Conservation (phyloP, 2,329 filamentous ascomycete species). For the Cadophora gregata region DNA sequence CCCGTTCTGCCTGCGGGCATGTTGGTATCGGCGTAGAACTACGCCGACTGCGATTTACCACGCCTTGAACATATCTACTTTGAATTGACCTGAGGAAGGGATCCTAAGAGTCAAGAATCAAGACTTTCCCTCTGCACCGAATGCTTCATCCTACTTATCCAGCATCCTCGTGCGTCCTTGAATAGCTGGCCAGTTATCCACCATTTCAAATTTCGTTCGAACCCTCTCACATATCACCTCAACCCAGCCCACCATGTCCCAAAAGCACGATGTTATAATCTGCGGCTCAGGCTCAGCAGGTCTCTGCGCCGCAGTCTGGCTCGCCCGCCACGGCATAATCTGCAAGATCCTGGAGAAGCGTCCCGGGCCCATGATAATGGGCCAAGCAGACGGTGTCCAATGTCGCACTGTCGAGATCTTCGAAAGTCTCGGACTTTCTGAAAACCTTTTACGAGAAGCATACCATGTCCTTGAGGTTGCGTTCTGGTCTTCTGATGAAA, state of each 20-base stretch:
- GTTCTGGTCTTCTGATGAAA: conserved; percentile 65
- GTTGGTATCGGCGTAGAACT: conserved; percentile 3
- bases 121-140: too few species aligned
- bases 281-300: conserved; percentile 67
- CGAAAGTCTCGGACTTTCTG: conserved; percentile 61
- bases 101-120: too few species aligned
- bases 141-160: neutral
- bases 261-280: conserved; percentile 60
- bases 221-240: neutral
- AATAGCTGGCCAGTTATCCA: neutral
- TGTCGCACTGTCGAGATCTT: conserved; percentile 67
- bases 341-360: conserved; percentile 65
- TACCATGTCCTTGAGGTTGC: conserved; percentile 70
- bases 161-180: too few species aligned
- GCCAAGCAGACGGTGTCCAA: conserved; percentile 69
- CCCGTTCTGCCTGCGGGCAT: neutral
- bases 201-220: too few species aligned
- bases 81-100: neutral
- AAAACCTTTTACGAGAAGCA: conserved; percentile 67
- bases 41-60: neutral
- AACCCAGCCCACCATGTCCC: conserved; percentile 25
- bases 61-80: neutral
- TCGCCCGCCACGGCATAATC: conserved; percentile 60
- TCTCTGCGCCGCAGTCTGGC: conserved; percentile 65
- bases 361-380: conserved; percentile 58